Evolutionary conservation across 2,329 filamentous ascomycete species (phyloP), one percentile per base, ranked within the genome.

Genomic region (Fusarium globosum): DNA sequence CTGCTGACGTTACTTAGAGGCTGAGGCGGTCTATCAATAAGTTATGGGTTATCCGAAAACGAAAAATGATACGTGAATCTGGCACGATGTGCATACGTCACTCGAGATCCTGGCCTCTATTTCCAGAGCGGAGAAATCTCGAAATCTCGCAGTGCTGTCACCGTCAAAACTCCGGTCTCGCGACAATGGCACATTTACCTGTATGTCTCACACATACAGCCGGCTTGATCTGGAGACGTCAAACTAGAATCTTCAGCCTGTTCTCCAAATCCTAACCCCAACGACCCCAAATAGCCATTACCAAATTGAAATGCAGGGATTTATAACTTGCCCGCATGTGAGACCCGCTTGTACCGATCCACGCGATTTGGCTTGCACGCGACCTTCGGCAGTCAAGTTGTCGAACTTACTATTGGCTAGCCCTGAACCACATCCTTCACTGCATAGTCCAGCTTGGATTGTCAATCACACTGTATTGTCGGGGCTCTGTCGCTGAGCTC

Each of bases 281-380:
- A 65, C 57, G 56, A 66, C 72, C 67, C 62, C 68, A 69, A 75
- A 64, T 39, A 66, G 48, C 52, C 49, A 38, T n/a, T 65, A 64
- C 74, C 74, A 77, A 70, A 76, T 71, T 56, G 74, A 75, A 63
- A 72, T 67, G 71, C 76, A 78, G 73, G 76, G 76, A 75, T 78
- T 78, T 62, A 51, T 64, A 77, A 71, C 61, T 59, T 59, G 60
- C 67, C 63, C 35, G 60, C 71, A 65, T 65, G 45, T 63, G 38
- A 39, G 76, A 69, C 73, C 76, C 74, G 65, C 76, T 69, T 58
- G 65, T 65, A 71, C 65, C 76, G 76, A 78, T 78, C 62, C 65
- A 75, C 61, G 61, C 76, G 76, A 78, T 78, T 78, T 78, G 66
- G 73, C 61, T 75, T 57, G 73, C 76, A 78, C 76, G 71, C 76